Conservation (phyloP, 768 basidiomycete species). For the Lyophyllum semitale region DNA sequence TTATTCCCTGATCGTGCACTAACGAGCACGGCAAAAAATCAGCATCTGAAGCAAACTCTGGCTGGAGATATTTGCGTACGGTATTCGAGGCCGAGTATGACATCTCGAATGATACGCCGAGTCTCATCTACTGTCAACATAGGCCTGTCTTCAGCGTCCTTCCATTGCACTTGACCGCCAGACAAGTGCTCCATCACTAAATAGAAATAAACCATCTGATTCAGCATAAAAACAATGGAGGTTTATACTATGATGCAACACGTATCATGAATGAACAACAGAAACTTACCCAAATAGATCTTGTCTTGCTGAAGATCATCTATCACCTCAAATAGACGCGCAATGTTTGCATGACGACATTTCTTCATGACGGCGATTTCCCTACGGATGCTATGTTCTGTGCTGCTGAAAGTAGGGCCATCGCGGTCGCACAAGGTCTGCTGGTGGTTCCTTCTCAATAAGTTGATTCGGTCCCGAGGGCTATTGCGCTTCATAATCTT, state of each 20-base stretch:
- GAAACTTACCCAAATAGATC: conserved; percentile 87
- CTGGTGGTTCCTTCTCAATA: conserved; percentile 44
- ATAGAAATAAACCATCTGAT: background rate
- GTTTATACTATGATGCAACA: background rate
- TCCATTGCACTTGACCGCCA: conserved; percentile 95
- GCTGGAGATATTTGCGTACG: conserved; percentile 52
- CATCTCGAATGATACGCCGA: conserved; percentile 87
- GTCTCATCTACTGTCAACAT: conserved; percentile 81
- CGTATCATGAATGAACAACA: background rate
- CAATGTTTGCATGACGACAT: conserved; percentile 77
- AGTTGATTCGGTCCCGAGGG: conserved; percentile 65
- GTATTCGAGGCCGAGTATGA: conserved; percentile 93
- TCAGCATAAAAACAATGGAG: background rate
- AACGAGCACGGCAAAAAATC: conserved; percentile 13
- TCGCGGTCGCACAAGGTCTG: conserved; percentile 16
- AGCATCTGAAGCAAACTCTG: background rate
- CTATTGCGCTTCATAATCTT: conserved; percentile 69
- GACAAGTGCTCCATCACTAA: conserved; percentile 95
- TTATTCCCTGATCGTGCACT: conserved; percentile 98
- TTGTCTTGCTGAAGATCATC: conserved; percentile 81
- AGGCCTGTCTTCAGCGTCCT: conserved; percentile 61
- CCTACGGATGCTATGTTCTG: conserved; percentile 75
- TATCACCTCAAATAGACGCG: conserved; percentile 84
- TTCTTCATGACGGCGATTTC: conserved; percentile 94
- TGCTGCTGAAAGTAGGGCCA: conserved; percentile 49